Evolutionary conservation across 1,139 yeast species (phyloP), one percentile per base, ranked within the genome.

Genomic region (Suhomyces wounanorum): DNA sequence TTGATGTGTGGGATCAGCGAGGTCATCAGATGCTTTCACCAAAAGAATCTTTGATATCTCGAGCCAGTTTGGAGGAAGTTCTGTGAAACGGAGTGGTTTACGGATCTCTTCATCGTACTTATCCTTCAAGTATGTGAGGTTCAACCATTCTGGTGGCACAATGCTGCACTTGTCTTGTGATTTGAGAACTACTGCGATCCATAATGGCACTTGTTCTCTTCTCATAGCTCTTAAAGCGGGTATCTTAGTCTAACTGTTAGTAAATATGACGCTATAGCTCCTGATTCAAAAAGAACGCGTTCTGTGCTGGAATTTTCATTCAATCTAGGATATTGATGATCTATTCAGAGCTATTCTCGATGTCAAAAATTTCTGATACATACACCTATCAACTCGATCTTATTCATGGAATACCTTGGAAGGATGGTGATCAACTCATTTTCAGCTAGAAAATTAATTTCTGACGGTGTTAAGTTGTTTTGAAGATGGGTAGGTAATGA

Each of bases 121-220:
- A 6, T 74, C 76, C 52, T 80, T 79, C 51, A 94, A 67, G 51
- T 73, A 75, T n/a, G 73, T 72, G 47, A 81, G 68, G 14, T 77
- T 79, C n/a, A 94, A 75, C 99, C 99, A 94, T 2, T 74, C 77
- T 0, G 99, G 99, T 10, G 92, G 86, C 7, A 91, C 85, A 3
- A 94, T 84, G 55, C 85, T 86, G 67, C 98, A 90, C 59, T 92
- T 86, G 46, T 84, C 86, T 66, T 94, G 98, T 43, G 87, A 83
- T 62, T 90, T 90, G 49, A 94, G 73, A 16, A 92, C 74, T 13
- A 91, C 67, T 0, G 97, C 98, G 23, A 89, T 75, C 99, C 99
- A 94, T 3, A 94, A 59, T 0, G 97, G 96, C 0, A 94, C 84
- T 45, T 80, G 75, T 31, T 80, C 82, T 51, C 94, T 77, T 55